Evolutionary conservation across 2,329 filamentous ascomycete genomes (phyloP).

Genomic region (Hyphodiscus sp.): DNA sequence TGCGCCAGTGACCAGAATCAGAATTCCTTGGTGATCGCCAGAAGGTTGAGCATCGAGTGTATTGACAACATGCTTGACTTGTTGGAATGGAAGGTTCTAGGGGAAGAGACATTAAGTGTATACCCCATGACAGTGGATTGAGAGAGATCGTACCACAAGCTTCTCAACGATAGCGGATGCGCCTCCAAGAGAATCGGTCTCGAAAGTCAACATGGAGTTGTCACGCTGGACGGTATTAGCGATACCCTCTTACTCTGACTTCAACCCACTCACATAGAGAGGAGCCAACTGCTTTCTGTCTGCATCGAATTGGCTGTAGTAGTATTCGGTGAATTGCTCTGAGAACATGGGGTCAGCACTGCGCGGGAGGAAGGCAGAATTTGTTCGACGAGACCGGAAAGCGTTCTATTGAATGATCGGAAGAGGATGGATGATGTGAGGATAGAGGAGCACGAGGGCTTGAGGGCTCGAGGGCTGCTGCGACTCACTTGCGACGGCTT

Average conservation of each 20-base stretch:
- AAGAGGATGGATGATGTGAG: not conserved
- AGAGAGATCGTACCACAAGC: constrained; percentile 55
- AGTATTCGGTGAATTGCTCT: constrained; percentile 87
- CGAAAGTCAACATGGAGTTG: constrained; percentile 90
- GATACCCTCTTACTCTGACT: constrained; percentile 8
- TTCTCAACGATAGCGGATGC: constrained; percentile 66
- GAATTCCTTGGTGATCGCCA: constrained; percentile 58
- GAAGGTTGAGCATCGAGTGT: constrained; percentile 82
- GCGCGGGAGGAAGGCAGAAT: not conserved
- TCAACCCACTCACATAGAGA: constrained; percentile 67
- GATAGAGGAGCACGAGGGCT: not conserved
- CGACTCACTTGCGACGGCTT: constrained; percentile 36
- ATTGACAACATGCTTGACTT: constrained; percentile 70
- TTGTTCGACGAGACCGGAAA: not conserved
- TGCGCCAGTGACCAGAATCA: constrained; percentile 83
- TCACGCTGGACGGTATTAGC: constrained; percentile 51
- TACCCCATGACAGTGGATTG: not conserved
- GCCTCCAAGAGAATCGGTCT: constrained; percentile 63
- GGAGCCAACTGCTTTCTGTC: constrained; percentile 57
- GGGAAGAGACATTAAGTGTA: not conserved
- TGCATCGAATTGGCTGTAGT: constrained; percentile 81
- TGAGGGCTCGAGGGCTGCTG: not conserved
- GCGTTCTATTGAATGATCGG: not conserved
- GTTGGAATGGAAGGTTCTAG: constrained; percentile 71
- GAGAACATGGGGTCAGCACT: constrained; percentile 19